Evolutionary conservation across 345 rosid genomes (phyloP), one percentile per base, ranked within the genome.

Genomic region (Syzygium jambos): DNA sequence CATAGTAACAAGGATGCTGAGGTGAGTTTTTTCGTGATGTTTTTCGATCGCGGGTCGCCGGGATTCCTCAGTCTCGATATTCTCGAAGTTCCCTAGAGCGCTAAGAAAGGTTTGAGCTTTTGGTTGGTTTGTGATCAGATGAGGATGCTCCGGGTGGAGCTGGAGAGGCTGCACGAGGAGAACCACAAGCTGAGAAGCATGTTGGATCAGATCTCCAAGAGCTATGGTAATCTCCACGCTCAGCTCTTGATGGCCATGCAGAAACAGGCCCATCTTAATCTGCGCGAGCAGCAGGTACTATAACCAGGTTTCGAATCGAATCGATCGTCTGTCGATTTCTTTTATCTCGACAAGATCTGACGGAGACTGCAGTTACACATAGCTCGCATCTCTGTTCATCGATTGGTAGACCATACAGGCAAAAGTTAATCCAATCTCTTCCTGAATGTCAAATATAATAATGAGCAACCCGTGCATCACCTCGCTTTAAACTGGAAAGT

Each of bases 151-250:
- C 88, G 92, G 87, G 77, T 78, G 78, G 96, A 95, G 92, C 77
- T 96, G 56, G 92, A 90, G 89, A 94, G 89, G 84, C 91, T 94
- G 85, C 91, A 92, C 12, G 94, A 95, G 41, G 99, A 98, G 93
- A 98, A 98, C 85, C 89, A 87, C 88, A 94, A 90, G 88, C 91
- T 98, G 84, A 92, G 89, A 88, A 89, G 89, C 92, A 87, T 86
- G 95, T 87, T 98, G 91, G 95, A 93, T 86, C 98, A 94, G 92
- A 90, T 94, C 85, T 90, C 92, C 63, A 91, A 56, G 89, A 94
- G 87, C 53, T 96, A 92, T 94, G 91, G 84, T 41, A 93, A 91
- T 23, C 93, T 98, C 30, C 96, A 95, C 43, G 89, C 92, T 89
- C 96, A 95, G 87, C 92, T 98, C 84, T 78, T 92, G 87, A 51